Percentiles rank a stretch among this genome's conserved stretches.
phyloP scores from a whole-genome alignment of 2,329 filamentous ascomycete species.

The Ceratocystis ficicola region DNA sequence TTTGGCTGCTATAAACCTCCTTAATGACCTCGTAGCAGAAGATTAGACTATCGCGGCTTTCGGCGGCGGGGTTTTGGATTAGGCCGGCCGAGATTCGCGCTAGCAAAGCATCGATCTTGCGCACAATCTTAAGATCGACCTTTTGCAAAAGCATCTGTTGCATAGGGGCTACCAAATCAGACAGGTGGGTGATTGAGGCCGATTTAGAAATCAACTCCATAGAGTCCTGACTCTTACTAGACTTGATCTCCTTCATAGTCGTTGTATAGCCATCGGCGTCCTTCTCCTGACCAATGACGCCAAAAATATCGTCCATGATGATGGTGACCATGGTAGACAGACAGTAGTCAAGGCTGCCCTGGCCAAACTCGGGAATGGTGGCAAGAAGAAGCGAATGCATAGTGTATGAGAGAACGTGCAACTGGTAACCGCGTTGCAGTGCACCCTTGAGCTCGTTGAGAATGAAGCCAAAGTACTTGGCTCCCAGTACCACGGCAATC shows the following conservation, averaged over 20 bases:
- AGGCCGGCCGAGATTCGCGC: conserved; percentile 73
- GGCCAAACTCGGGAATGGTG: conserved; percentile 56
- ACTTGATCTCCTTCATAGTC: conserved; percentile 95
- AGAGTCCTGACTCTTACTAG: conserved; percentile 94
- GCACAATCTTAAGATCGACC: conserved; percentile 67
- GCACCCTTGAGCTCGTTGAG: conserved; percentile 78
- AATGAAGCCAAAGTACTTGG: conserved; percentile 80
- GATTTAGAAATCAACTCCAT: conserved; percentile 85
- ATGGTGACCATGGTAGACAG: conserved; percentile 64
- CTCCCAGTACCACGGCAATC: conserved; percentile 68
- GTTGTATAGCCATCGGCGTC: conserved; percentile 91
- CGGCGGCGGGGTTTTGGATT: conserved; percentile 65
- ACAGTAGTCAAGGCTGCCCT: conserved; percentile 84
- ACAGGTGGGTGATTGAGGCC: conserved; percentile 61
- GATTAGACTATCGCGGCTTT: conserved; percentile 69
- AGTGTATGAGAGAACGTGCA: conserved; percentile 90
- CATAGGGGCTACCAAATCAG: conserved; percentile 65
- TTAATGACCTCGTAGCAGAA: conserved; percentile 94
- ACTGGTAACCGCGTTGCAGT: conserved; percentile 73
- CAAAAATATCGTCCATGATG: conserved; percentile 97
- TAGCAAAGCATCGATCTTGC: conserved; percentile 83
- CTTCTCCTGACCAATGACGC: conserved; percentile 83
- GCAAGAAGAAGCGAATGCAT: conserved; percentile 80
- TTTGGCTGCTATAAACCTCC: conserved; percentile 60
- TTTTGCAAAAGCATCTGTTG: conserved; percentile 70